Evolutionary conservation across 768 basidiomycete species (phyloP).

Genomic region (Suillus subaureus): DNA sequence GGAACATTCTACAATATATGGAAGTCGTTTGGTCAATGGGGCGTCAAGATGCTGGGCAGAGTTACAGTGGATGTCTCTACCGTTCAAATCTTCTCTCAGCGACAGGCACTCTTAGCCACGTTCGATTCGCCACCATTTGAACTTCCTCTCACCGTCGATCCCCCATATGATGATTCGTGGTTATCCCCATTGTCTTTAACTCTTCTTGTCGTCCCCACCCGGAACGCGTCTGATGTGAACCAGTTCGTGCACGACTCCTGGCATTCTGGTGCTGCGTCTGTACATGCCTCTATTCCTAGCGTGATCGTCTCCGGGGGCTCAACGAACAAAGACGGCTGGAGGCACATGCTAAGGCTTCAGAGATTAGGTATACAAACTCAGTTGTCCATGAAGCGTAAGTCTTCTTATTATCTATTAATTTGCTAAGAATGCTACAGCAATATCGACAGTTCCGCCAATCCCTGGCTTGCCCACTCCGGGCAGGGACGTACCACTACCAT

Average conservation of each 20-base stretch:
- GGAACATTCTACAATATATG: conserved; percentile 49
- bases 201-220: conserved; percentile 54
- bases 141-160: conserved; percentile 49
- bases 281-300: conserved; percentile 44
- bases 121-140: conserved; percentile 53
- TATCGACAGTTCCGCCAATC: conserved; percentile 55
- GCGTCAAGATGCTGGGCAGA: conserved; percentile 54
- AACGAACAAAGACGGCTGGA: conserved; percentile 48
- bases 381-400: conserved; percentile 58
- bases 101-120: conserved; percentile 43
- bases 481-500: conserved; percentile 49
- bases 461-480: conserved; percentile 70
- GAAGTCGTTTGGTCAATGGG: conserved; percentile 72
- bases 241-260: conserved; percentile 62
- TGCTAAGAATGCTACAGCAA: background rate
- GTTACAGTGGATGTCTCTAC: conserved; percentile 59
- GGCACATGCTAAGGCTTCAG: conserved; percentile 36
- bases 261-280: conserved; percentile 50
- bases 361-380: conserved; percentile 48
- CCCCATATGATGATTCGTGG: conserved; percentile 52
- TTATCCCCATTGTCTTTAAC: conserved; percentile 54
- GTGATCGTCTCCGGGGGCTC: conserved; percentile 56
- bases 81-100: conserved; percentile 49
- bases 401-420: background rate
- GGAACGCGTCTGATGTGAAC: conserved; percentile 48